These are phyloP conservation scores for Agarophyton chilense DNA, from an alignment of 23 red algal species.

Conservation along the genomic window DNA sequence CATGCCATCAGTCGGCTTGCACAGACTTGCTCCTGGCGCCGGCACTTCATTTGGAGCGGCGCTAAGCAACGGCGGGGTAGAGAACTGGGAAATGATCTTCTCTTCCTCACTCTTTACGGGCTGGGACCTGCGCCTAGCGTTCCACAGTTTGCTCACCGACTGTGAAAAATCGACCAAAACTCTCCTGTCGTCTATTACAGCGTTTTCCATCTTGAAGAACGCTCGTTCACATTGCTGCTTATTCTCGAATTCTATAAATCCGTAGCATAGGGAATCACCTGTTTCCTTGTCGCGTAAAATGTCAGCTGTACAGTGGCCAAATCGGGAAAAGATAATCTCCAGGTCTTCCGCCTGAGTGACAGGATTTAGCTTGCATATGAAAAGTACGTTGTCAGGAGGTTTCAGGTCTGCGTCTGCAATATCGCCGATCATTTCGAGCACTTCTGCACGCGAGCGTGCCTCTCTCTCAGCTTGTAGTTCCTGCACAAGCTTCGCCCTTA, in stretches of 20 bases:
- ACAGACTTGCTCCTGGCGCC: not conserved
- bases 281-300: constrained; percentile 72
- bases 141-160: constrained; percentile 84
- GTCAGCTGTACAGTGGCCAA: constrained; percentile 78
- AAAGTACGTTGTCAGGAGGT: constrained; percentile 90
- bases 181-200: constrained; percentile 87
- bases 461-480: constrained; percentile 48
- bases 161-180: constrained; percentile 93
- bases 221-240: constrained; percentile 71
- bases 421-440: constrained; percentile 90
- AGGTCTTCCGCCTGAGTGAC: constrained; percentile 85
- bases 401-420: constrained; percentile 74
- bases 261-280: constrained; percentile 84
- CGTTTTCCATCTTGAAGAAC: constrained; percentile 88
- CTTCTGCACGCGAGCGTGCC: constrained; percentile 79
- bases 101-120: not conserved
- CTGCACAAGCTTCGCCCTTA: not conserved
- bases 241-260: constrained; percentile 88
- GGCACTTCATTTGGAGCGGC: not conserved
- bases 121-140: constrained; percentile 22
- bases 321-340: constrained; percentile 93
- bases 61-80: not conserved
- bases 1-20: not conserved
- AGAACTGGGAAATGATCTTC: too few species aligned
- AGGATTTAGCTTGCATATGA: constrained; percentile 90